Percentiles rank a stretch among this genome's conserved stretches.
Evolutionary conservation across 805 yeast genomes (phyloP).

Genomic region (Yarrowia hollandica): DNA sequence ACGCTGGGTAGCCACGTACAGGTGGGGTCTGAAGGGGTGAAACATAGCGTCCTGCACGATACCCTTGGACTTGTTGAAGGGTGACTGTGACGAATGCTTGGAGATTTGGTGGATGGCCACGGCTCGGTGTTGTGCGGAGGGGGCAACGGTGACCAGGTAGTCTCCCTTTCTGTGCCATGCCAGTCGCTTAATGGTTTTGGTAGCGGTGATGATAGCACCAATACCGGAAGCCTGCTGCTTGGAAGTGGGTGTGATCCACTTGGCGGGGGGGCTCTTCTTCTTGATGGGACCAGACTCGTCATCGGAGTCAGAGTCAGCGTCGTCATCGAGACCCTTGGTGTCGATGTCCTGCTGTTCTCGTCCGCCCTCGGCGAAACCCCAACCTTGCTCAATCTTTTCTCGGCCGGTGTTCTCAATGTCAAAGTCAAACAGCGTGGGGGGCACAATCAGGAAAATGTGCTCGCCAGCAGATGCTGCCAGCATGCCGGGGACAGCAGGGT

Average conservation of each 20-base stretch:
- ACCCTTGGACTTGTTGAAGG: constrained; percentile 90
- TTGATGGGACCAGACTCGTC: constrained; percentile 38
- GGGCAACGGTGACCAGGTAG: constrained; percentile 95
- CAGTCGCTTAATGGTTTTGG: constrained; percentile 68
- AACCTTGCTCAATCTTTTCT: constrained; percentile 81
- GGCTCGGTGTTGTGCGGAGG: constrained; percentile 83
- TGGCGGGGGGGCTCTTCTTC: constrained; percentile 54
- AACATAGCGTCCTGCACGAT: constrained; percentile 93
- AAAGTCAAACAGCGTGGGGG: constrained; percentile 80
- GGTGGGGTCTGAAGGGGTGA: constrained; percentile 94
- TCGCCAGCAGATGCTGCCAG: constrained; percentile 86
- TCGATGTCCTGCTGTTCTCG: constrained; percentile 37
- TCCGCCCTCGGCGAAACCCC: constrained; percentile 66
- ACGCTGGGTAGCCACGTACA: constrained; percentile 92
- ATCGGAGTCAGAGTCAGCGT: constrained; percentile 43
- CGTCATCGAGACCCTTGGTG: constrained; percentile 39
- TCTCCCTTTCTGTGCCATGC: constrained; percentile 98
- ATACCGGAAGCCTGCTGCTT: constrained; percentile 65
- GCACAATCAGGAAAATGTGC: constrained; percentile 71
- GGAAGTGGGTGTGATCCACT: constrained; percentile 79
- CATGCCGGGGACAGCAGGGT: constrained; percentile 70
- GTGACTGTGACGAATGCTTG: constrained; percentile 92
- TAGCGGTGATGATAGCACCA: constrained; percentile 66
- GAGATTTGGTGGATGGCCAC: constrained; percentile 93
- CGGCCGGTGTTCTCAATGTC: constrained; percentile 81